Base-by-base conservation (phyloP, 495 filamentous ascomycete genomes). In the Aspergillus biplanus region DNA sequence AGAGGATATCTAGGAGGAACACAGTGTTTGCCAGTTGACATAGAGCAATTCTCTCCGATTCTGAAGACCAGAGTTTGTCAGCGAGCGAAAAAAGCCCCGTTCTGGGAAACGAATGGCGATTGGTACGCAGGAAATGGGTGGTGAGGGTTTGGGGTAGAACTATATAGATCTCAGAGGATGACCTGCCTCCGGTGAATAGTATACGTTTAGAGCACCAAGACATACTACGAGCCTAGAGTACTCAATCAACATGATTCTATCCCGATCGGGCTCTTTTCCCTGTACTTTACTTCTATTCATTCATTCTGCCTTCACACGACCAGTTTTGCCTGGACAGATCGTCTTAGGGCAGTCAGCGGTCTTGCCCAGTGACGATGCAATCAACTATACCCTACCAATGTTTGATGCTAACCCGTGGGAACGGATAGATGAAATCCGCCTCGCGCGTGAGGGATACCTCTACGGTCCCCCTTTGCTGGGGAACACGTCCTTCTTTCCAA, bases 381-480 rank as follows among this genome's bases (percentile, higher is more conserved):
- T 15, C 34, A 35, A 44, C 15, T 58, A 44, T 27, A 27, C 37
- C 35, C 56, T 58, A 3, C 39, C 56, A 6, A 58, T 58, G 42
- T 58, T 58, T 7, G 56, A 58, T 58, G 13, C 21, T 6, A 47
- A 47, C 7, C 56, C 56, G 3, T 58, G 56, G 56, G 42, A 49
- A 33, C 39, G 56, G 31, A 11, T 58, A 13, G 5, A 15, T 15
- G 56, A 58, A 31, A 47, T 49, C 39, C 56, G 32, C 0, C 56
- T 58, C 6, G 56, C 56, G 15, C 56, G 56, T 15, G 42, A 48
- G 8, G 56, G 56, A 31, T 58, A 58, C 21, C 56, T 58, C 9
- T 58, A 58, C 33, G 56, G 56, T 9, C 37, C 56, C 4, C 56
- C 56, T 48, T n/a, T 58, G 6, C 56, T 58, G 1, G 56, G 56